phyloP scores from a whole-genome alignment of 768 basidiomycete genomes.

The Clitopilus passeckerianus region DNA sequence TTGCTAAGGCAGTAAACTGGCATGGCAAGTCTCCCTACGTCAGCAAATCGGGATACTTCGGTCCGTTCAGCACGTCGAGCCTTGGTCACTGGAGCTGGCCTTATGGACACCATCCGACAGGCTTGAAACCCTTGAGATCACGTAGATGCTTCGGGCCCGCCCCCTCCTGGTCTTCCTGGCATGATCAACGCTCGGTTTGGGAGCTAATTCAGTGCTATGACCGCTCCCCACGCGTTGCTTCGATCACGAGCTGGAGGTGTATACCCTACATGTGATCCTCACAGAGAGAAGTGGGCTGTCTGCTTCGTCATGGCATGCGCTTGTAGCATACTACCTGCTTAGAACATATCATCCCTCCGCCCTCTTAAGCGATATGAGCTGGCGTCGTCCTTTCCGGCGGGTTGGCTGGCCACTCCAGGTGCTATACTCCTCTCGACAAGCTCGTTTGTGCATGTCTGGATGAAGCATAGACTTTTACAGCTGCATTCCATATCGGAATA shows the following conservation, averaged over 20 bases:
- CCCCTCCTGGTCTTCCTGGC: background rate
- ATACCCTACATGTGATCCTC: background rate
- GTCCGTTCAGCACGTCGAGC: background rate
- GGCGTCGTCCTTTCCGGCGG: background rate
- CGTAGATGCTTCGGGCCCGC: background rate
- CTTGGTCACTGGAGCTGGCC: slow-evolving; percentile 4
- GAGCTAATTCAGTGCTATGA: background rate
- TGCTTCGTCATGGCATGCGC: background rate
- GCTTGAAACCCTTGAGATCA: background rate
- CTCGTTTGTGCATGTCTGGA: background rate
- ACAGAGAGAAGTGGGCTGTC: background rate
- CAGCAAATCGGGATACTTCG: background rate
- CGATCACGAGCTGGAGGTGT: background rate
- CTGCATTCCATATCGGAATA: background rate
- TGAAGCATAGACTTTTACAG: background rate
- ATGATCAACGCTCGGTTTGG: background rate
- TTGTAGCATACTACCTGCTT: background rate
- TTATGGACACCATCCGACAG: background rate
- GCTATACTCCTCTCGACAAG: background rate
- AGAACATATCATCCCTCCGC: background rate
- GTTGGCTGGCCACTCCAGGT: background rate
- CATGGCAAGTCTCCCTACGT: background rate
- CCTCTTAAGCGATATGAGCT: background rate
- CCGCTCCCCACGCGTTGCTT: background rate
- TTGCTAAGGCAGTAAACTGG: too few species aligned